Conservation (phyloP, 768 basidiomycete genomes). For the Dictyophora rubrovolvata region DNA sequence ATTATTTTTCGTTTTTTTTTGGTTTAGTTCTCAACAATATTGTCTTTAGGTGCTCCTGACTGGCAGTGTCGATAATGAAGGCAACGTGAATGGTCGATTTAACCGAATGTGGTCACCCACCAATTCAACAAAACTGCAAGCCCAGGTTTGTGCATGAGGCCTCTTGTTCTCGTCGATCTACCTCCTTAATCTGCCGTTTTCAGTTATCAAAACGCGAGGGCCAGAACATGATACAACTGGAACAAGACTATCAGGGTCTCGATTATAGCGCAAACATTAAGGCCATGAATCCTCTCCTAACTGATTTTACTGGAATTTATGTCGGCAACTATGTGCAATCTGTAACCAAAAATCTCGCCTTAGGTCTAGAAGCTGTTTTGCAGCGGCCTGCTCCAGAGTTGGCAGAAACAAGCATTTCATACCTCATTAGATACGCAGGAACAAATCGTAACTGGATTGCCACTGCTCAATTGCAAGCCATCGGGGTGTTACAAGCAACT, state of each 20-base stretch:
- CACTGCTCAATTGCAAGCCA: constrained; percentile 79
- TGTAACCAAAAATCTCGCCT: constrained; percentile 76
- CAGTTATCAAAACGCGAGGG: constrained; percentile 69
- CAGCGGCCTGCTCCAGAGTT: constrained; percentile 69
- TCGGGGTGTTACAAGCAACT: constrained; percentile 78
- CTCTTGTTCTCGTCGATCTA: background rate
- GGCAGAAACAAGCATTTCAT: constrained; percentile 62
- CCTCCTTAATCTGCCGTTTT: constrained; percentile 12
- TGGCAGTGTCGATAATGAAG: constrained; percentile 90
- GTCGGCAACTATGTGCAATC: constrained; percentile 90
- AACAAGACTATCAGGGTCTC: constrained; percentile 85
- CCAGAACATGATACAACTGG: constrained; percentile 86
- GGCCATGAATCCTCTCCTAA: constrained; percentile 82
- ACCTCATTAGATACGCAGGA: constrained; percentile 71
- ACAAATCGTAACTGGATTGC: constrained; percentile 78
- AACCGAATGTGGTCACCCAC: constrained; percentile 81
- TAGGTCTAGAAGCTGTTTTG: constrained; percentile 78
- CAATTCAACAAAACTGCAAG: constrained; percentile 77
- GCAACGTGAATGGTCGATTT: constrained; percentile 76
- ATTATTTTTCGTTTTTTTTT: constrained; percentile 13
- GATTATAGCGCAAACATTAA: constrained; percentile 84
- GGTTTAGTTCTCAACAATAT: constrained; percentile 14
- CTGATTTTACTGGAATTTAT: constrained; percentile 85
- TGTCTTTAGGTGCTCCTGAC: constrained; percentile 73
- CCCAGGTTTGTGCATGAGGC: constrained; percentile 48